These are phyloP conservation scores for Seiridium unicorne DNA, from an alignment of 2,329 filamentous ascomycete species.

Conservation along the genomic window DNA sequence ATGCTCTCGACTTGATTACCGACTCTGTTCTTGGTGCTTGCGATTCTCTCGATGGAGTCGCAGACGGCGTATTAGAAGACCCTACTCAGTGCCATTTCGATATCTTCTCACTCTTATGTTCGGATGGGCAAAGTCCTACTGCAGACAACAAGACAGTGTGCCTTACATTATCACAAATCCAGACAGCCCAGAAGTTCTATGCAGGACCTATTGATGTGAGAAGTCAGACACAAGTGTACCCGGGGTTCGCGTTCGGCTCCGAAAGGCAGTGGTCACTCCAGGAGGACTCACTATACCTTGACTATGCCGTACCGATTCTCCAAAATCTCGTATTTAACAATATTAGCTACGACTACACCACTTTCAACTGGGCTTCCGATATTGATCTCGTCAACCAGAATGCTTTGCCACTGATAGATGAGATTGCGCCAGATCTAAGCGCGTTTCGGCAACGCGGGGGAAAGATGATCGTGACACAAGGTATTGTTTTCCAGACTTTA, in stretches of 20 bases:
- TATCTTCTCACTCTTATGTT: conserved; percentile 27
- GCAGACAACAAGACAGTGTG: conserved; percentile 19
- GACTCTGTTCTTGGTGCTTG: conserved; percentile 32
- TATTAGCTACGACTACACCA: conserved; percentile 28
- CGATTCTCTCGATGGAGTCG: conserved; percentile 35
- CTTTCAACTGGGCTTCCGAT: conserved; percentile 35
- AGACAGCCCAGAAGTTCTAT: conserved; percentile 28
- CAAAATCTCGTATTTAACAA: conserved; percentile 39
- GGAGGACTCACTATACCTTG: conserved; percentile 29
- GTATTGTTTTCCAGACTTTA: too few species aligned
- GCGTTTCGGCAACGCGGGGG: conserved; percentile 27
- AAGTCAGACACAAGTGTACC: conserved; percentile 27
- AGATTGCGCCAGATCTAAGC: conserved; percentile 27
- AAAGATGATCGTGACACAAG: conserved; percentile 36
- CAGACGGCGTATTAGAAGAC: conserved; percentile 36
- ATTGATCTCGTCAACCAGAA: conserved; percentile 27
- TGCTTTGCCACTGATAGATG: conserved; percentile 35
- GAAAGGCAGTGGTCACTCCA: conserved; percentile 35
- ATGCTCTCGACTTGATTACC: conserved; percentile 28
- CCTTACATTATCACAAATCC: conserved; percentile 28
- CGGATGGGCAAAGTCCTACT: background rate
- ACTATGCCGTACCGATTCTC: conserved; percentile 36
- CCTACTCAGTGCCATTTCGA: conserved; percentile 34
- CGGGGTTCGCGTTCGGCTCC: conserved; percentile 36
- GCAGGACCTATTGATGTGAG: conserved; percentile 14